Base-by-base conservation (phyloP, 805 yeast genomes). In the Vanderwaltozyma tropicalis region DNA sequence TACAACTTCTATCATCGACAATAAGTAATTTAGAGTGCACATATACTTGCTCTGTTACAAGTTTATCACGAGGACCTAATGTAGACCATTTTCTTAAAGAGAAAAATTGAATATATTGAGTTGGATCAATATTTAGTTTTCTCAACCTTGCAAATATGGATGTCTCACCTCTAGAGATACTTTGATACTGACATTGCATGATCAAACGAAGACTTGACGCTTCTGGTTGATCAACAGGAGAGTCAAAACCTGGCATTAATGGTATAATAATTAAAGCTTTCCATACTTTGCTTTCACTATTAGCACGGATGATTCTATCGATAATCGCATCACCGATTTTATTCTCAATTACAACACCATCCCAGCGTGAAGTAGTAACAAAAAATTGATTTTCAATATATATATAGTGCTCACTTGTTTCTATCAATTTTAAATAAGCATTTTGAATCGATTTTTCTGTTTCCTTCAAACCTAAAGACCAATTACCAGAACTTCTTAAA, bases 381-480 rank as follows among this genome's bases (percentile, higher is more conserved):
- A 92, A 92, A 52, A 92, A 92, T 61, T 92, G 99, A 53, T 92
- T 92, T 52, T 92, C 99, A 44, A 92, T 80, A 63, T 92, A 92
- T 17, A 92, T 80, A 52, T 84, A 85, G 61, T 92, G 96, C 50
- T 85, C 88, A 14, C 95, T 83, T 6, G 88, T 77, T 55, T 89
- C 97, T 48, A 92, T 92, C 35, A 85, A 66, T 52, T 84, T 87
- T 50, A 92, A 64, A 53, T 92, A 92, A 0, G 97, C 98, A 56
- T 80, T 81, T 51, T 88, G 96, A 46, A 92, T 87, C 46, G 95
- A 84, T 41, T 78, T 80, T 50, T 92, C 99, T 32, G 77, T 80
- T 35, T 83, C 76, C 43, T 82, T 74, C 43, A 92, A 64, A 0
- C 98, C 98, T 16, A 88, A 63, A 0, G 97, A 88, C 99, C 99